Evolutionary conservation across 2,329 filamentous ascomycete species (phyloP).

Genomic region (Fusarium pseudograminearum): DNA sequence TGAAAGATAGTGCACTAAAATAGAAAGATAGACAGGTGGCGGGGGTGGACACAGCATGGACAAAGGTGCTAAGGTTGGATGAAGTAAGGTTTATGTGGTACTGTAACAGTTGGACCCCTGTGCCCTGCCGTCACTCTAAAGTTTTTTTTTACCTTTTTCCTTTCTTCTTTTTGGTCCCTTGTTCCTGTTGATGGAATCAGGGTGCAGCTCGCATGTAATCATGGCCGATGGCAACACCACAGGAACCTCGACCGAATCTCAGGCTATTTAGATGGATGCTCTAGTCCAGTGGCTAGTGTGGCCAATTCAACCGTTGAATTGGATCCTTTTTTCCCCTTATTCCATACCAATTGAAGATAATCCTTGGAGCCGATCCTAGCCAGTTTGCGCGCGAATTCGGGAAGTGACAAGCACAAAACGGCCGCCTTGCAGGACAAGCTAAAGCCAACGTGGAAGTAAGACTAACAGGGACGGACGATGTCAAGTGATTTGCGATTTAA

Average conservation of each 20-base stretch:
- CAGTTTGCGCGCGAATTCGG: constrained; percentile 23
- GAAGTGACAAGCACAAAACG: constrained; percentile 30
- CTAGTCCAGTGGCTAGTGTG: constrained; percentile 7
- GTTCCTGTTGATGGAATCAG: constrained; percentile 2
- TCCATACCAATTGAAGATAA: constrained; percentile 1
- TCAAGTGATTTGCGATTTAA: constrained; percentile 12
- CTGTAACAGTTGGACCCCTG: constrained; percentile 24
- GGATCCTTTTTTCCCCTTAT: constrained; percentile 5
- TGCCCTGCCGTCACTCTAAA: constrained; percentile 31
- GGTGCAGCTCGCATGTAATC: constrained; percentile 2
- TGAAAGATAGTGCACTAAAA: constrained; percentile 31
- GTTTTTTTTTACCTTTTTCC: constrained; percentile 1
- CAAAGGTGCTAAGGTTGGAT: constrained; percentile 12
- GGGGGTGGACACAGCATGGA: constrained; percentile 48
- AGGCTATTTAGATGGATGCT: background rate
- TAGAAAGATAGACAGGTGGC: constrained; percentile 46
- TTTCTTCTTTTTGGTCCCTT: constrained; percentile 2
- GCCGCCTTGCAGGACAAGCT: constrained; percentile 41
- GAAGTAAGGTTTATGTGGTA: constrained; percentile 19
- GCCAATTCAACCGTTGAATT: constrained; percentile 25
- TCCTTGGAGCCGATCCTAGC: constrained; percentile 22
- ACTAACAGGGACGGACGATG: constrained; percentile 2
- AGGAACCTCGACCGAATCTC: background rate
- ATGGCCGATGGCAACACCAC: background rate
- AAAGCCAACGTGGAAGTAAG: constrained; percentile 43